phyloP scores from a whole-genome alignment of 352 stramenopile species.

The Globisporangium canariense region DNA sequence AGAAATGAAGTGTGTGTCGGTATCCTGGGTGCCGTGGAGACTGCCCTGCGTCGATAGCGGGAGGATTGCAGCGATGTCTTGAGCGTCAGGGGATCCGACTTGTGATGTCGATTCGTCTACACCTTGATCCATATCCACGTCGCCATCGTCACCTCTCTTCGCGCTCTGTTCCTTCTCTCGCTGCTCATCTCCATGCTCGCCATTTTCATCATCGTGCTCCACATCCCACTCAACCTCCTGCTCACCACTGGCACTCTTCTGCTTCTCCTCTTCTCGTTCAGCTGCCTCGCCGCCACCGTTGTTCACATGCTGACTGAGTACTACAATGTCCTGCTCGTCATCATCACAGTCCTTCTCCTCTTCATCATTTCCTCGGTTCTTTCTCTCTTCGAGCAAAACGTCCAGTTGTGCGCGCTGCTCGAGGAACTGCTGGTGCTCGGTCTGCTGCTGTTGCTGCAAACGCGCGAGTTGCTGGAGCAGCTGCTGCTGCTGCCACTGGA shows the following conservation, averaged over 20 bases:
- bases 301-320: background rate
- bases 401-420: background rate
- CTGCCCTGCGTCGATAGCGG: too few relatives aligned
- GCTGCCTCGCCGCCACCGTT: background rate
- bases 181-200: background rate
- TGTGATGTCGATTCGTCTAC: background rate
- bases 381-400: background rate
- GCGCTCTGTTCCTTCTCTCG: background rate
- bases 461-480: background rate
- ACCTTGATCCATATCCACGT: background rate
- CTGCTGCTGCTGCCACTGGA: background rate
- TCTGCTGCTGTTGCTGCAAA: background rate
- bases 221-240: background rate
- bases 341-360: background rate
- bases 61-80: background rate
- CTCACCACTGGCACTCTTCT: background rate
- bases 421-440: constrained; percentile 2
- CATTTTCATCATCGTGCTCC: background rate
- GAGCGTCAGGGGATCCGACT: background rate
- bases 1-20: too few relatives aligned
- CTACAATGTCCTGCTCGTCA: background rate
- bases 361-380: background rate
- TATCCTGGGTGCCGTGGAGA: too few relatives aligned
- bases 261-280: background rate
- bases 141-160: background rate